Evolutionary conservation across 306 rosid species (phyloP), one percentile per base, ranked within the genome.

Genomic region (Castanea mollissima): DNA sequence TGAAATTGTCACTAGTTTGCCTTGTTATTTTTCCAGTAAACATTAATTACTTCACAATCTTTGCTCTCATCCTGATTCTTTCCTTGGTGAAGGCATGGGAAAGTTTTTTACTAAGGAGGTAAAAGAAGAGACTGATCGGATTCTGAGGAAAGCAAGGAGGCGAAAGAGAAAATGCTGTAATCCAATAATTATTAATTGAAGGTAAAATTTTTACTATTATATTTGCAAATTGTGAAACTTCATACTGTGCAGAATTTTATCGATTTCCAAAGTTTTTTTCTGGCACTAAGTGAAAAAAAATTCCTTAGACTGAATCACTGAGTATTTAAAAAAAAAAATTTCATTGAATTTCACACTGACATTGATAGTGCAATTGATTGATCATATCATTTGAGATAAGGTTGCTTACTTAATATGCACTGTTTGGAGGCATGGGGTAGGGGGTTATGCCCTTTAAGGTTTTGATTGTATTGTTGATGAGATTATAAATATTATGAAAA

Each of bases 141-240:
- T 96, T 82, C 73, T 96, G 90, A 81, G 86, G 78, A 82, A 89
- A 74, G 99, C 99, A 31, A 92, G 99, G 81, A 93, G 90, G 87
- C 93, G 90, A 59, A 96, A 91, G 86, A 91, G 98, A 85, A 92
- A 80, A 90, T 82, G 49, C 75, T 46, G 84, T 84, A 85, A 86
- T 82, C 73, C 87, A 31, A 86, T 92, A 85, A 81, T 83, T 77
- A 89, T 91, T 77, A 38, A 82, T 62, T 91, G 87, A 91, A 89
- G 94, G 97, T 92, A 85, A 74, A 41, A 41, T 0, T 41, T 41
- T 41, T 41, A 41, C 46, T 8, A 41, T 41, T 41, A 7, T 49
- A 49, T 81, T 74, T 49, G 32, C 68, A 63, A 5, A 5, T 6
- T 34, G 32, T 29, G 46, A 2, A 2, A 16, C 34, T 62, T 55